These are phyloP conservation scores for Insectozyma bohioensis DNA, from an alignment of 1,139 yeast genomes.

Conservation along the genomic window DNA sequence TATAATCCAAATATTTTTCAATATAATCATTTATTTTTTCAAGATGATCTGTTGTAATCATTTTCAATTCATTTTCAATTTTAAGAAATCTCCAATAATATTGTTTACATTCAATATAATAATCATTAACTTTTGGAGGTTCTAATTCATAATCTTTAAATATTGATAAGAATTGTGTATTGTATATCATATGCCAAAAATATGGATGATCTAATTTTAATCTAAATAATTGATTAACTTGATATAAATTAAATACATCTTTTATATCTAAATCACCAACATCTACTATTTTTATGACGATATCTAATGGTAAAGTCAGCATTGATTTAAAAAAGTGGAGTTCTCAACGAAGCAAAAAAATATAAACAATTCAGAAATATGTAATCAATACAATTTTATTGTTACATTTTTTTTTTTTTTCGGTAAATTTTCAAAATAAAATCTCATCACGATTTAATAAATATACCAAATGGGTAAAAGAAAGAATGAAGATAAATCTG, in stretches of 20 bases:
- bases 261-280: constrained; percentile 19
- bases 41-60: constrained; percentile 1
- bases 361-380: no score
- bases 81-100: constrained; percentile 4
- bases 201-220: constrained; percentile 9
- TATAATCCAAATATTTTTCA: constrained; percentile 2
- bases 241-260: constrained; percentile 22
- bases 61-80: constrained; percentile 3
- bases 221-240: constrained; percentile 14
- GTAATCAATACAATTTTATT: no score
- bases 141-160: constrained; percentile 6
- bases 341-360: no score
- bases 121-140: neutral
- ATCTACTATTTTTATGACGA: constrained; percentile 12
- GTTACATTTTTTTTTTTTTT: constrained; percentile 1
- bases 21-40: constrained; percentile 1
- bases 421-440: no score
- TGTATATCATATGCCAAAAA: constrained; percentile 14
- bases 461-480: constrained; percentile 31
- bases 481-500: constrained; percentile 18
- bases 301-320: constrained; percentile 14
- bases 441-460: neutral
- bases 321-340: no score
- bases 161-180: constrained; percentile 1
- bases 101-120: constrained; percentile 2